Evolutionary conservation across 495 filamentous ascomycete genomes (phyloP), one percentile per base, ranked within the genome.

Genomic region (Polyplosphaeria fusca): DNA sequence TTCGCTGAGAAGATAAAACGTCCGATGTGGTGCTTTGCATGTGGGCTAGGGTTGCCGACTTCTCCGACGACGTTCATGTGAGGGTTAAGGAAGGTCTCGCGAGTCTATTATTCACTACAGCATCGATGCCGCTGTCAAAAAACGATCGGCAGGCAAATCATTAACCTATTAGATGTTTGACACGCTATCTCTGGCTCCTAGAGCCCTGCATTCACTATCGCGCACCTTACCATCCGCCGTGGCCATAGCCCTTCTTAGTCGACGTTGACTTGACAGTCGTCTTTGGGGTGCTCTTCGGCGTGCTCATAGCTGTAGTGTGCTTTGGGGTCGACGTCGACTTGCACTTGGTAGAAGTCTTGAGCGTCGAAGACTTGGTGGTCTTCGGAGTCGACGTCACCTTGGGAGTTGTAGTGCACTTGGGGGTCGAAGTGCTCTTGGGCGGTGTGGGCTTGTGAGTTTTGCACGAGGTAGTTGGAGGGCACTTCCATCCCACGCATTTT

Each of bases 401-500:
- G 14, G 23, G 39, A 9, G 50, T 53, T 5, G 16, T 52, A n/a
- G n/a, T n/a, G n/a, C n/a, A n/a, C 35, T 35, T 49, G 2, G 3
- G 14, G 5, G 47, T 35, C 12, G 26, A 35, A 19, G 25, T 35
- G 2, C 16, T 16, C n/a, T 22, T 22, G 3, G 47, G 32, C 14
- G 47, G 47, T 28, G 47, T 49, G 11, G 47, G 47, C 28, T 22
- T 49, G 7, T 38, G 25, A 11, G 26, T 55, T 37, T 18, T 45
- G 19, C 23, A 14, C 42, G 43, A 16, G 14, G 19, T 19, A 4
- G 18, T 22, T n/a, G 18, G 24, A 18, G 51, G 25, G 18, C 51
- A 55, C 5, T 55, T 14, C 3, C 38, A 55, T 5, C 51, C 51
- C 9, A 45, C 26, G 20, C 51, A 55, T 20, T 44, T 55, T 18